Base-by-base conservation (phyloP, 768 basidiomycete species). In the Podaxis sp. region DNA sequence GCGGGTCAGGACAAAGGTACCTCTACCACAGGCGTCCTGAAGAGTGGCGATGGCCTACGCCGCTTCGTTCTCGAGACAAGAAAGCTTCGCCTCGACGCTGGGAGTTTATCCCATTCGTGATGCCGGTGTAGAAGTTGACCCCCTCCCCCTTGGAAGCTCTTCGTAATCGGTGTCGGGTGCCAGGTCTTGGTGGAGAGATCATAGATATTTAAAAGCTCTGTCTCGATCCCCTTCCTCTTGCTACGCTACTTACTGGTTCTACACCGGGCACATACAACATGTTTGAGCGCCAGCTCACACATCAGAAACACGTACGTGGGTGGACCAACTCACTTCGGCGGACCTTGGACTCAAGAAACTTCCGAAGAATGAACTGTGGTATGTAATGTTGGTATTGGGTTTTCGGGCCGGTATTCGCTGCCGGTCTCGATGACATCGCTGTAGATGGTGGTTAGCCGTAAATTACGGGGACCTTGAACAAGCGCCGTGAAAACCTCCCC, bases 71-170 rank as follows among this genome's bases (percentile, higher is more conserved):
- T 74, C 73, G n/a, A 74, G 65, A 6, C 23, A n/a, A 2, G 65
- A 59, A 9, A 74, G 61, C 40, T 66, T 67, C 61, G 64, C 37
- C 59, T 73, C 72, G 9, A 72, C 44, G 28, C 42, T 70, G 64
- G 23, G 69, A 62, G 35, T 71, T 61, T 18, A 69, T 57, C 7
- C 54, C 52, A 51, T 66, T 64, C 2, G 44, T 50, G 27, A 59
- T 58, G 32, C 72, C 71, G 25, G 62, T 61, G 54, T 70, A 70
- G 44, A 72, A 46, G 46, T 72, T 68, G 16, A 46, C 38, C 11
- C 60, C 51, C 21, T 67, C 69, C 23, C 23, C 23, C 23, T n/a
- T n/a, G n/a, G n/a, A 65, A 68, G 2, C 61, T 66, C 35, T 59
- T 64, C 9, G 56, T 48, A 23, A 70, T 57, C 2, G 64, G 58